phyloP scores from a whole-genome alignment of 768 basidiomycete species.

The Hortiboletus campestris region DNA sequence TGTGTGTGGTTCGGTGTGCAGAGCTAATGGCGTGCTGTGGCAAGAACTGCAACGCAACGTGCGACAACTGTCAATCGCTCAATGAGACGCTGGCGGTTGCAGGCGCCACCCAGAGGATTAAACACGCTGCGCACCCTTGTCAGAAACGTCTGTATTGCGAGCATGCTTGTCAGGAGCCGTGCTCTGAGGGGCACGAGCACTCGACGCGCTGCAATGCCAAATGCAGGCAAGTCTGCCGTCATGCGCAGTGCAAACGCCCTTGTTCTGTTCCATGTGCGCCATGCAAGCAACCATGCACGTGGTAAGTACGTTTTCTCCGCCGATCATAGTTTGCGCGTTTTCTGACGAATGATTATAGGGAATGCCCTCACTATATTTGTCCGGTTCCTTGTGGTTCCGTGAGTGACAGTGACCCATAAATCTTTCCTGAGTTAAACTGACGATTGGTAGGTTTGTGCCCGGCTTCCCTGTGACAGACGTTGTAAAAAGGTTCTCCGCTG shows the following conservation, averaged over 20 bases:
- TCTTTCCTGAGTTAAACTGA: neutral
- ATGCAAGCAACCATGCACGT: conserved; percentile 60
- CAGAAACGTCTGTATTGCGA: conserved; percentile 52
- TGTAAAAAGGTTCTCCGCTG: conserved; percentile 52
- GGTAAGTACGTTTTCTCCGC: conserved; percentile 32
- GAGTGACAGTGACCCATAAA: conserved; percentile 24
- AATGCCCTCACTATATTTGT: conserved; percentile 53
- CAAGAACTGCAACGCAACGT: conserved; percentile 46
- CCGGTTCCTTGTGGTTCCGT: conserved; percentile 70
- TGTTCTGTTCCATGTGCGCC: conserved; percentile 60
- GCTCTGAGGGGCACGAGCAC: conserved; percentile 51
- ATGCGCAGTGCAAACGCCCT: conserved; percentile 45
- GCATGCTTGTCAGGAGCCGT: conserved; percentile 49
- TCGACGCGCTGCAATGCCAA: conserved; percentile 41
- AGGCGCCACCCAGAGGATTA: conserved; percentile 22
- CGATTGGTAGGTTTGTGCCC: conserved; percentile 51
- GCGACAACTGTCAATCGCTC: conserved; percentile 46
- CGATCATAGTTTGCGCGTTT: neutral
- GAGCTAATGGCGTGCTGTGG: conserved; percentile 52
- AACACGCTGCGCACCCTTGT: conserved; percentile 50
- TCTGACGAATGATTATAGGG: conserved; percentile 34
- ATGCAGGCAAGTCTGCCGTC: conserved; percentile 56
- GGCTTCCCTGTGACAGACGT: conserved; percentile 59
- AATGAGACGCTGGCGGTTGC: neutral
- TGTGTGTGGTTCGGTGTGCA: conserved; percentile 45